These are phyloP conservation scores for Aspergillus pseudotamarii DNA, from an alignment of 2,329 filamentous ascomycete species.

Conservation along the genomic window DNA sequence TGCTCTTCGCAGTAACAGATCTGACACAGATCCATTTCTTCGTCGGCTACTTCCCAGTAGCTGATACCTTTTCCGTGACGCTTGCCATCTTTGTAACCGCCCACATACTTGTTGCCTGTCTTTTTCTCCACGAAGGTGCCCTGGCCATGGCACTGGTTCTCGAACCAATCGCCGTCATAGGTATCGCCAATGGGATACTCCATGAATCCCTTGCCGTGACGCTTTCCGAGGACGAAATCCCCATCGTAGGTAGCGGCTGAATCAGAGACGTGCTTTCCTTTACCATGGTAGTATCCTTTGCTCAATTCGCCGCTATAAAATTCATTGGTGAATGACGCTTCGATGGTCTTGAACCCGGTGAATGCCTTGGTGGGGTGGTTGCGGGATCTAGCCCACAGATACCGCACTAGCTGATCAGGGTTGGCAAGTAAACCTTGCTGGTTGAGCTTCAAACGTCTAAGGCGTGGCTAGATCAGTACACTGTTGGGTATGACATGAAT, in stretches of 20 bases:
- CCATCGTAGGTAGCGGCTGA: slow-evolving; percentile 61
- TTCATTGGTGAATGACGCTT: slow-evolving; percentile 57
- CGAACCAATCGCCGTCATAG: slow-evolving; percentile 51
- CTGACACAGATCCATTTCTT: slow-evolving; percentile 61
- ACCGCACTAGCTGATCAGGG: slow-evolving; percentile 44
- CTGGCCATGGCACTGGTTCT: slow-evolving; percentile 55
- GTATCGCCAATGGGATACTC: slow-evolving; percentile 58
- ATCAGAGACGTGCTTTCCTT: slow-evolving; percentile 56
- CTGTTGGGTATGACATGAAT: not conserved
- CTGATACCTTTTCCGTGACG: slow-evolving; percentile 65
- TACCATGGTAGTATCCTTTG: slow-evolving; percentile 56
- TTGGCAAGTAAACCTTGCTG: slow-evolving; percentile 39
- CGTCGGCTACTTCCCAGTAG: slow-evolving; percentile 64
- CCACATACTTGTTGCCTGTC: slow-evolving; percentile 63
- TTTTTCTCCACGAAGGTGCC: slow-evolving; percentile 59
- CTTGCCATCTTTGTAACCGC: slow-evolving; percentile 63
- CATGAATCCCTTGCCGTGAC: slow-evolving; percentile 60
- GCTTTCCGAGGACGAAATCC: slow-evolving; percentile 54
- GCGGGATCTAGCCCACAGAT: slow-evolving; percentile 48
- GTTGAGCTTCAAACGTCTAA: slow-evolving; percentile 37
- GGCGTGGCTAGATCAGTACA: not conserved
- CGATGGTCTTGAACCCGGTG: slow-evolving; percentile 53
- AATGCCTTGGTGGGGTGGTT: slow-evolving; percentile 49
- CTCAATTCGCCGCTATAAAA: slow-evolving; percentile 59
- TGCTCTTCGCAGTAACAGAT: slow-evolving; percentile 66